phyloP scores from a whole-genome alignment of 108 stramenopile genomes.

The Cyclostephanos tholiformis region DNA sequence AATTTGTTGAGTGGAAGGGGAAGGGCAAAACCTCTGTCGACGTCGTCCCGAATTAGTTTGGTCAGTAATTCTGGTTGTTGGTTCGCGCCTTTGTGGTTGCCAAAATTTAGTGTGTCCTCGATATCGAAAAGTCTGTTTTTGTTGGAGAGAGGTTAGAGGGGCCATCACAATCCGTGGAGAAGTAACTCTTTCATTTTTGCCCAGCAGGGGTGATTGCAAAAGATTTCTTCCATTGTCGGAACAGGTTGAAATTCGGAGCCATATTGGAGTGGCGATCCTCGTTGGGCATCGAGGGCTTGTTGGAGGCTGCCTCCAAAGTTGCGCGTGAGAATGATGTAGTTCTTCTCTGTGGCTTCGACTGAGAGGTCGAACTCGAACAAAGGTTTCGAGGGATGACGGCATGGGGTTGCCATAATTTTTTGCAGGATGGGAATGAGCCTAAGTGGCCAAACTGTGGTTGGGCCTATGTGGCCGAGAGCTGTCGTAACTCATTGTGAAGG shows the following conservation, averaged over 20 bases:
- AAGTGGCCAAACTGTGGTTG: background rate
- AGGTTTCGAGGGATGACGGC: background rate
- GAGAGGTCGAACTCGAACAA: background rate
- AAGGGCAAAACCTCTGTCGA: slow-evolving; percentile 5
- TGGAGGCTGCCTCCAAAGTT: background rate
- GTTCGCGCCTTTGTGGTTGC: slow-evolving; percentile 32
- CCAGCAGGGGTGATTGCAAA: slow-evolving; percentile 15
- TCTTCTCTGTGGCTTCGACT: background rate
- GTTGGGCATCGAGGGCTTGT: background rate
- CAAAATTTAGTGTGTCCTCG: slow-evolving; percentile 10
- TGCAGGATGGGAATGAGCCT: background rate
- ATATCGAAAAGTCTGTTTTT: slow-evolving; percentile 8
- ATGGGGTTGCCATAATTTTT: background rate
- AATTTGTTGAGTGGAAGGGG: slow-evolving; percentile 2
- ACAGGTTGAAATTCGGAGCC: background rate
- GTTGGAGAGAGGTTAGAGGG: slow-evolving; percentile 2
- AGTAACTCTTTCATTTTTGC: slow-evolving; percentile 2
- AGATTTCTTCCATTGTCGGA: background rate
- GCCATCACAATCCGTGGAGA: slow-evolving; percentile 3
- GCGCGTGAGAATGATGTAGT: background rate
- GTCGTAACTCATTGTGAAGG: too few relatives aligned
- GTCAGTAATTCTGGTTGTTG: slow-evolving; percentile 7
- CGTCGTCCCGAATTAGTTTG: slow-evolving; percentile 7
- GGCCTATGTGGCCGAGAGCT: background rate
- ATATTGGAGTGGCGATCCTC: background rate